Evolutionary conservation across 2,329 filamentous ascomycete species (phyloP).

Genomic region (Epichloe bromicola): DNA sequence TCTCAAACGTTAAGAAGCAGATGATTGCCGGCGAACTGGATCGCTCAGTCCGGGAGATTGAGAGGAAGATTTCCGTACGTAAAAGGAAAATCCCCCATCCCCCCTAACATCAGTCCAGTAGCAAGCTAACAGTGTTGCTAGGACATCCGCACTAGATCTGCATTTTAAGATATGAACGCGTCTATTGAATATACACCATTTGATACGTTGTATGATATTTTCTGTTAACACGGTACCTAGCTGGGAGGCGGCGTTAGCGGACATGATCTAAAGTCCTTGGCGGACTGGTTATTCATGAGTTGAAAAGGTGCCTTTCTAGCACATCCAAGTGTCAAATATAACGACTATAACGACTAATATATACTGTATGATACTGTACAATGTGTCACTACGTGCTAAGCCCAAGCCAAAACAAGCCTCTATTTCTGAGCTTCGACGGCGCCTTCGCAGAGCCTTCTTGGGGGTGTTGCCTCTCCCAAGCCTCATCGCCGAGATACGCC

Average conservation of each 20-base stretch:
- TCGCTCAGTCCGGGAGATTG: slow-evolving; percentile 81
- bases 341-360: slow-evolving; percentile 11
- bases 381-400: slow-evolving; percentile 4
- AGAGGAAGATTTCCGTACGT: slow-evolving; percentile 75
- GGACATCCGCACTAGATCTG: slow-evolving; percentile 47
- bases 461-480: slow-evolving; percentile 61
- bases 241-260: slow-evolving; percentile 19
- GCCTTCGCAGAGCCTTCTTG: slow-evolving; percentile 11
- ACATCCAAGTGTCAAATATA: slow-evolving; percentile 1
- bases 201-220: slow-evolving; percentile 11
- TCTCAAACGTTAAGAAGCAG: slow-evolving; percentile 81
- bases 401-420: slow-evolving; percentile 20
- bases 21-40: slow-evolving; percentile 92
- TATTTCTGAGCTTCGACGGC: slow-evolving; percentile 18
- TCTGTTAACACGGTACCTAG: slow-evolving; percentile 14
- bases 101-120: background rate
- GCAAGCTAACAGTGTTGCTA: slow-evolving; percentile 17
- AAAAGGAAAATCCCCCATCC: background rate
- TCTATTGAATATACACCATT: background rate
- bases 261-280: slow-evolving; percentile 13
- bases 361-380: background rate
- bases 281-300: slow-evolving; percentile 15
- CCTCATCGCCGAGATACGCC: slow-evolving; percentile 56
- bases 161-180: slow-evolving; percentile 30
- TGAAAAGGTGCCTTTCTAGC: slow-evolving; percentile 9